Conservation (phyloP, 768 basidiomycete species). For the Ephemerocybe angulata region DNA sequence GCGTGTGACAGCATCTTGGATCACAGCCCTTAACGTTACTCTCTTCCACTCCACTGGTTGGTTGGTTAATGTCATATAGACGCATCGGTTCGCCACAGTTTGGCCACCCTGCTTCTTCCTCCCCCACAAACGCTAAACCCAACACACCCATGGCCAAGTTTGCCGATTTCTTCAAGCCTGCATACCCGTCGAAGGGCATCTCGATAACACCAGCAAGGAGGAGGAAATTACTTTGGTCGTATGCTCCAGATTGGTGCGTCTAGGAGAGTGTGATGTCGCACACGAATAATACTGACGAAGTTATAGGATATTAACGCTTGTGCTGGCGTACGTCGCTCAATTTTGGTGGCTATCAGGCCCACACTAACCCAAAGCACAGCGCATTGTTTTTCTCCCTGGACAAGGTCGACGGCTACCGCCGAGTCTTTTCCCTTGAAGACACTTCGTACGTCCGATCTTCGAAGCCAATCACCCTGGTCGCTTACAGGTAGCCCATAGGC, state of each 20-base stretch:
- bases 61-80: slow-evolving; percentile 12
- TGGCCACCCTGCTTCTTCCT: background rate
- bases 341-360: background rate
- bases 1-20: background rate
- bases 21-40: background rate
- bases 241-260: slow-evolving; percentile 73
- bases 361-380: slow-evolving; percentile 30
- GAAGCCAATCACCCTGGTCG: background rate
- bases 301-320: slow-evolving; percentile 62
- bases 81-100: slow-evolving; percentile 3
- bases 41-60: background rate
- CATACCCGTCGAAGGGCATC: slow-evolving; percentile 1
- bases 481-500: slow-evolving; percentile 38
- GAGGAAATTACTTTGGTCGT: slow-evolving; percentile 52
- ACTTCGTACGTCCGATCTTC: slow-evolving; percentile 51
- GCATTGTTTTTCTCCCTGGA: slow-evolving; percentile 61
- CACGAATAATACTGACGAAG: background rate
- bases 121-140: background rate
- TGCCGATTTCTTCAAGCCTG: background rate
- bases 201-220: slow-evolving; percentile 29
- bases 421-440: slow-evolving; percentile 77
- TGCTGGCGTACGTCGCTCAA: slow-evolving; percentile 54
- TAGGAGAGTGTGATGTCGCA: slow-evolving; percentile 5
- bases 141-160: slow-evolving; percentile 1
- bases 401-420: slow-evolving; percentile 64